These are phyloP conservation scores for Bullera alba DNA, from an alignment of 768 basidiomycete genomes.

Conservation along the genomic window DNA sequence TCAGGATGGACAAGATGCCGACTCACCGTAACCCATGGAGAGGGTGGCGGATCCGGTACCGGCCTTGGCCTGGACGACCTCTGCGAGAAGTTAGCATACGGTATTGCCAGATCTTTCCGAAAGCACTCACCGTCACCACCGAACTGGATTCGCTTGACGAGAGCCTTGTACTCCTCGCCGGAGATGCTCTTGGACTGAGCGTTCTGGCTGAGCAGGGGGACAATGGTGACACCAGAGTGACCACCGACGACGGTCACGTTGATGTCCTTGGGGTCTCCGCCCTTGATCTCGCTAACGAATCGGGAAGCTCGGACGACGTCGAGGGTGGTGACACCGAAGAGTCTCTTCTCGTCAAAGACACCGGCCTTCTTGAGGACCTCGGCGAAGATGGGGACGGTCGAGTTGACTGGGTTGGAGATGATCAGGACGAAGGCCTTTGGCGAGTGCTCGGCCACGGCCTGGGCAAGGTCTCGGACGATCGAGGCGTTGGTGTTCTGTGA, in stretches of 20 bases:
- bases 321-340: conserved; percentile 96
- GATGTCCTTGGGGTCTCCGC: conserved; percentile 48
- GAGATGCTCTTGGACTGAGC: conserved; percentile 59
- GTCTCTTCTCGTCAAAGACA: conserved; percentile 83
- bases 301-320: conserved; percentile 98
- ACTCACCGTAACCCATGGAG: conserved; percentile 79
- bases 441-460: conserved; percentile 73
- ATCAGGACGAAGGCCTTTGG: conserved; percentile 90
- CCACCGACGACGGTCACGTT: conserved; percentile 88
- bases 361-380: conserved; percentile 64
- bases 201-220: conserved; percentile 86
- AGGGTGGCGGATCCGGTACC: conserved; percentile 69
- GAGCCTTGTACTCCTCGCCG: conserved; percentile 59
- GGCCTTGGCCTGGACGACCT: conserved; percentile 97
- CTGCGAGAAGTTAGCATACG: conserved; percentile 4
- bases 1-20: conserved; percentile 62
- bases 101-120: conserved; percentile 59
- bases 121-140: conserved; percentile 85
- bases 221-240: conserved; percentile 95
- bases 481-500: conserved; percentile 74
- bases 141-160: conserved; percentile 90
- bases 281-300: conserved; percentile 75
- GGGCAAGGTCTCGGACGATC: conserved; percentile 91
- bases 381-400: conserved; percentile 93
- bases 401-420: conserved; percentile 93